phyloP scores from a whole-genome alignment of 306 rosid genomes.

The Biancaea sappan region DNA sequence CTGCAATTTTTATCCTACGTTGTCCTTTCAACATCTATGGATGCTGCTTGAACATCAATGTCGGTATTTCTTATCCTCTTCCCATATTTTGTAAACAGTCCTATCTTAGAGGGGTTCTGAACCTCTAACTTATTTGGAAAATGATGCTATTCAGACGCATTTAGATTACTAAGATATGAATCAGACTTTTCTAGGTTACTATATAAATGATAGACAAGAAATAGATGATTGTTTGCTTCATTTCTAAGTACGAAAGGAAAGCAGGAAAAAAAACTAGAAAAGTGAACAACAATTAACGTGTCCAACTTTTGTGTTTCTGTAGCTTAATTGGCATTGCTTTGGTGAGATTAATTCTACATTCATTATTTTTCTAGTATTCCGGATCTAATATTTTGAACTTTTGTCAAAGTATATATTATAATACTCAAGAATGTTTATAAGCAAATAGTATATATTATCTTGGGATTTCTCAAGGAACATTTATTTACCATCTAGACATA shows the following conservation, averaged over 20 bases:
- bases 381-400: no score
- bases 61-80: background rate
- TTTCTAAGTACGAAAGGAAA: background rate
- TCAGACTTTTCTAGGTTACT: background rate
- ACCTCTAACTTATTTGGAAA: background rate
- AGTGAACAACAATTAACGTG: no score
- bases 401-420: no score
- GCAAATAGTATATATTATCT: no score
- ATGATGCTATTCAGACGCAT: background rate
- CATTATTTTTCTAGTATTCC: no score
- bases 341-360: no score
- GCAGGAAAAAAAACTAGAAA: background rate
- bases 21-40: constrained; percentile 74
- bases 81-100: constrained; percentile 44
- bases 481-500: no score
- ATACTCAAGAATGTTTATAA: no score
- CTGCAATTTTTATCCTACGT: constrained; percentile 70
- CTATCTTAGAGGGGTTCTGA: constrained; percentile 16
- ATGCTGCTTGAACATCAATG: constrained; percentile 38
- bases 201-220: no score
- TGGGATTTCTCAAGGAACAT: no score
- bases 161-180: background rate
- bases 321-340: no score
- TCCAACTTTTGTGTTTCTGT: no score
- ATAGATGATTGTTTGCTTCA: background rate